These are phyloP conservation scores for Fusarium sp. DNA, from an alignment of 2,329 filamentous ascomycete genomes.

Conservation along the genomic window DNA sequence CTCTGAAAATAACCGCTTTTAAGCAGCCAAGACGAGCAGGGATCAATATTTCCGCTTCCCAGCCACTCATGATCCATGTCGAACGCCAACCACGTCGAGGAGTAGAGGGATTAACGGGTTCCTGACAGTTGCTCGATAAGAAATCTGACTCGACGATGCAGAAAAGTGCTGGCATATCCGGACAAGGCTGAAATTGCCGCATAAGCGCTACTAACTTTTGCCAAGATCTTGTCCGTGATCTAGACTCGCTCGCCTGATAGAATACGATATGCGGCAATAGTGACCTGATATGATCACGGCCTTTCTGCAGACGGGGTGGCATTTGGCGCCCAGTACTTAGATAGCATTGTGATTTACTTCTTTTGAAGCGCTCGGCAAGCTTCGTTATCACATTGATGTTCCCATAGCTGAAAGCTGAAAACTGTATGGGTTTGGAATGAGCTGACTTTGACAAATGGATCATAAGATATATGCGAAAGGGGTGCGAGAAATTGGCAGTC, in stretches of 20 bases:
- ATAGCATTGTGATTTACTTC: constrained; percentile 5
- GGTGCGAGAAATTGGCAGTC: constrained; percentile 2
- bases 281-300: constrained; percentile 11
- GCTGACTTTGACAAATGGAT: constrained; percentile 25
- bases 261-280: constrained; percentile 15
- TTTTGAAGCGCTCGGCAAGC: constrained; percentile 28
- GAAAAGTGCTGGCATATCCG: neutral
- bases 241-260: constrained; percentile 13
- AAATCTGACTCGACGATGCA: constrained; percentile 4
- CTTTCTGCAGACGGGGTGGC: neutral
- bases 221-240: constrained; percentile 16
- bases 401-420: constrained; percentile 18
- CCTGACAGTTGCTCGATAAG: constrained; percentile 5
- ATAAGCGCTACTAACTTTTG: constrained; percentile 5
- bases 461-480: constrained; percentile 6
- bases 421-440: constrained; percentile 29
- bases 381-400: constrained; percentile 31
- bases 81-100: neutral
- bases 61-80: neutral
- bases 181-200: constrained; percentile 6
- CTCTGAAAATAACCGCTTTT: neutral
- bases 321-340: constrained; percentile 14
- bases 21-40: neutral
- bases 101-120: constrained; percentile 15
- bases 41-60: neutral